Percentiles rank a stretch among this genome's conserved stretches.
Conservation (phyloP, 2,329 filamentous ascomycete species). For the Hymenoscyphus occultus region DNA sequence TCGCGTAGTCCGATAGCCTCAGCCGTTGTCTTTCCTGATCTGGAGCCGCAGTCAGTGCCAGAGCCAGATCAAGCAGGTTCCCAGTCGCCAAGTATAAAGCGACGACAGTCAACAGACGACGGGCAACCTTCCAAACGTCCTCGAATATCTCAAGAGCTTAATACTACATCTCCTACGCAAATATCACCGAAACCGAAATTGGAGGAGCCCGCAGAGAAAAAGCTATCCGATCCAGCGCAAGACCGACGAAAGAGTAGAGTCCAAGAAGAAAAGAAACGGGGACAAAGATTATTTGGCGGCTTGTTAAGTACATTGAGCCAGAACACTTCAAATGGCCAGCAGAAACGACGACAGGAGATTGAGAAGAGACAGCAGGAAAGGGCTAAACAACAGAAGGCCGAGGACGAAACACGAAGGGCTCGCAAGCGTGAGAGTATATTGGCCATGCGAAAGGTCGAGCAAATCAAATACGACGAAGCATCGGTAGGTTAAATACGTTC, state of each 20-base stretch:
- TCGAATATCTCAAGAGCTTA: slow-evolving; percentile 40
- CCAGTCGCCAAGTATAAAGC: slow-evolving; percentile 29
- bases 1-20: slow-evolving; percentile 36
- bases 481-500: slow-evolving; percentile 49
- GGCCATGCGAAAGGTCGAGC: slow-evolving; percentile 61
- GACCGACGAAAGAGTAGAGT: slow-evolving; percentile 43
- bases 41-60: slow-evolving; percentile 8
- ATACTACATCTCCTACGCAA: slow-evolving; percentile 28
- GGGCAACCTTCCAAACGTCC: slow-evolving; percentile 52
- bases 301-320: slow-evolving; percentile 63
- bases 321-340: slow-evolving; percentile 58
- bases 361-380: slow-evolving; percentile 79
- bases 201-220: slow-evolving; percentile 24
- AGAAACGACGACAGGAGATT: slow-evolving; percentile 73
- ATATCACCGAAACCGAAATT: slow-evolving; percentile 29
- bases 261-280: slow-evolving; percentile 79
- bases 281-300: slow-evolving; percentile 81
- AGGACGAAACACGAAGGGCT: slow-evolving; percentile 65
- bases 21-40: slow-evolving; percentile 37
- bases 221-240: slow-evolving; percentile 31
- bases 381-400: slow-evolving; percentile 66
- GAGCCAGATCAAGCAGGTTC: slow-evolving; percentile 7
- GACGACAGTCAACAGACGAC: slow-evolving; percentile 52
- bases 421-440: slow-evolving; percentile 63
- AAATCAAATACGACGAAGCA: slow-evolving; percentile 71